Base-by-base conservation (phyloP, 345 rosid species). In the Bruguiera gymnorhiza region DNA sequence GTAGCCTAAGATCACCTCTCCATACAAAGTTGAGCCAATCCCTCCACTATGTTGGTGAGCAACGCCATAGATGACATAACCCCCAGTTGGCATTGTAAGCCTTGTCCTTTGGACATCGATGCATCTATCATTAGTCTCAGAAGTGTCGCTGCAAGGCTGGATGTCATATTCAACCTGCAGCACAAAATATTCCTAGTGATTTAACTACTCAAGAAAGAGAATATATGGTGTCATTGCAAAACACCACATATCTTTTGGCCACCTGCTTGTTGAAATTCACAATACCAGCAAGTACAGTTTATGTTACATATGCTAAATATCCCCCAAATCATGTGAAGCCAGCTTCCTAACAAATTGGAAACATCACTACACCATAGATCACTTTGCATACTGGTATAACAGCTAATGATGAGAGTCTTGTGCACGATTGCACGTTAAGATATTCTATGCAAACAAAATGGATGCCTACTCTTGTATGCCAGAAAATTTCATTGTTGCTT, bases 21-120 rank as follows among this genome's bases (percentile, higher is more conserved):
- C 79, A 69, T 84, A 89, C 2, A 94, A 85, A 76, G 87, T 73
- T 74, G 87, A 83, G 70, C 95, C 90, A 4, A 71, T 26, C 53
- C 93, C 97, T 20, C 96, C 93, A 0, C 86, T 63, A 64, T 94
- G 97, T 74, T 87, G 93, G 76, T 94, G 97, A 24, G 87, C 90
- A 60, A 83, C 96, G 1, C 95, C 93, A 71, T 94, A 94, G 62
- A 94, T 76, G 39, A 94, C 81, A 76, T 88, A 83, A 63, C 97
- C 98, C 53, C 81, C 81, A 27, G 76, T 70, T 34, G 96, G 96
- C 83, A 91, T 75, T 76, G 78, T 71, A 43, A 91, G 74, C 57
- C 76, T 83, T 72, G 78, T 73, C 54, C 82, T 91, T 76, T 78
- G 84, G 72, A 63, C 46, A 54, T 87, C 89, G 51, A 84, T 10